Base-by-base conservation (phyloP, 169 alveolate species). In the Prorocentrum cordatum region DNA sequence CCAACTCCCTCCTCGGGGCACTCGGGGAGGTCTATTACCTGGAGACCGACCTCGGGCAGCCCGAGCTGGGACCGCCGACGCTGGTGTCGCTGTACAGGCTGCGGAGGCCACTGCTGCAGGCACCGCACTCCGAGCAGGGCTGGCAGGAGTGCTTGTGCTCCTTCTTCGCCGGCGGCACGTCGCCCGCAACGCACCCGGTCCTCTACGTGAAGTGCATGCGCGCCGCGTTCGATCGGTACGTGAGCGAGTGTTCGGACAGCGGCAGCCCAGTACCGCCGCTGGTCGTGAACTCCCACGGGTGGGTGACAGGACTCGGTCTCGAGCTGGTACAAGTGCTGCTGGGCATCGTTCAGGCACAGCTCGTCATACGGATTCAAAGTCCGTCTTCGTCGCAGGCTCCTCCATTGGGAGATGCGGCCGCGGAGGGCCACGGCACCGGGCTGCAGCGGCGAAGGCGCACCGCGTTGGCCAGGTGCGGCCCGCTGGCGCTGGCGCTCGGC, bases 281-380 rank as follows among this genome's bases (percentile, higher is more conserved):
- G 45, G 27, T 77, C 75, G 88, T 77, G 75, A 77, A 77, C 62
- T 77, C 88, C 0, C 88, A 77, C 7, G 88, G 88, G 62, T 77
- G 88, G 88, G 71, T 64, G 9, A 77, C 88, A 38, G 88, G 88
- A 58, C 45, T 77, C 45, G 88, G 88, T 12, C 32, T 77, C n/a
- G 88, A 77, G 29, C 42, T 77, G 75, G 62, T 77, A 22, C 72
- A 38, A 77, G 62, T 64, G 58, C 29, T 77, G 31, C 42, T 58
- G 3, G 88, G 64, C 20, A 59, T 67, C 24, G 70, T 64, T 3
- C 45, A 75, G 26, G 88, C 88, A 7, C 88, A 77, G 88, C 88
- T 77, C 27, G 88, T 77, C 16, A 24, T 77, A 31, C 73, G 88
- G 29, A 61, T 77, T 45, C 72, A 59, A 20, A 22, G 47, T 31